These are phyloP conservation scores for Pythium volutum DNA, from an alignment of 352 stramenopile species.

Conservation along the genomic window DNA sequence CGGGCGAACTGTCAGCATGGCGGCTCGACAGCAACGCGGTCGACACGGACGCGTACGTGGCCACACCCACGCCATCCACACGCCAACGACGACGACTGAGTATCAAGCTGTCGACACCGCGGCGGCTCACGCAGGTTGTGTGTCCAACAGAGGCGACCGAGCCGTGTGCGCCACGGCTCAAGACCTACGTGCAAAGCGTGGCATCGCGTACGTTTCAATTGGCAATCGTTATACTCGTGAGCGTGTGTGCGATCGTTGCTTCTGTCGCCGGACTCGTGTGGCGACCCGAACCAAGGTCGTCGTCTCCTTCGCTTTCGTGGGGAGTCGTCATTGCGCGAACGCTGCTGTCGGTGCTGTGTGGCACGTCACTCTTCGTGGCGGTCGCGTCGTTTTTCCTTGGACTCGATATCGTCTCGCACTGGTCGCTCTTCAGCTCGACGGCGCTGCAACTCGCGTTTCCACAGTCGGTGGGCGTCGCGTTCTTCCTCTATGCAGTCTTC, in stretches of 20 bases:
- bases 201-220: slow-evolving; percentile 20
- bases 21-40: slow-evolving; percentile 2
- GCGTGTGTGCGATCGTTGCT: background rate
- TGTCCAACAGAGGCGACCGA: slow-evolving; percentile 14
- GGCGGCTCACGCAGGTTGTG: slow-evolving; percentile 17
- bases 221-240: slow-evolving; percentile 1
- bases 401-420: slow-evolving; percentile 30
- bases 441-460: slow-evolving; percentile 34
- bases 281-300: background rate
- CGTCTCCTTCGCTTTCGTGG: background rate
- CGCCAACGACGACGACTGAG: slow-evolving; percentile 16
- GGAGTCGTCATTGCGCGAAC: background rate
- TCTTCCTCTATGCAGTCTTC: slow-evolving; percentile 23
- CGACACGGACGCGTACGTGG: slow-evolving; percentile 3
- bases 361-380: slow-evolving; percentile 12
- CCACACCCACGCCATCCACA: background rate
- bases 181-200: slow-evolving; percentile 14
- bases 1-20: slow-evolving; percentile 18
- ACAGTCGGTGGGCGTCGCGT: slow-evolving; percentile 24
- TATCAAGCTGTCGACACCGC: background rate
- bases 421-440: slow-evolving; percentile 35
- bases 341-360: slow-evolving; percentile 1
- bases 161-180: slow-evolving; percentile 17
- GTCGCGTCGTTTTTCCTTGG: slow-evolving; percentile 27
- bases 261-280: slow-evolving; percentile 19